Evolutionary conservation across 2,329 filamentous ascomycete species (phyloP).

Genomic region (Fusarium albidum): DNA sequence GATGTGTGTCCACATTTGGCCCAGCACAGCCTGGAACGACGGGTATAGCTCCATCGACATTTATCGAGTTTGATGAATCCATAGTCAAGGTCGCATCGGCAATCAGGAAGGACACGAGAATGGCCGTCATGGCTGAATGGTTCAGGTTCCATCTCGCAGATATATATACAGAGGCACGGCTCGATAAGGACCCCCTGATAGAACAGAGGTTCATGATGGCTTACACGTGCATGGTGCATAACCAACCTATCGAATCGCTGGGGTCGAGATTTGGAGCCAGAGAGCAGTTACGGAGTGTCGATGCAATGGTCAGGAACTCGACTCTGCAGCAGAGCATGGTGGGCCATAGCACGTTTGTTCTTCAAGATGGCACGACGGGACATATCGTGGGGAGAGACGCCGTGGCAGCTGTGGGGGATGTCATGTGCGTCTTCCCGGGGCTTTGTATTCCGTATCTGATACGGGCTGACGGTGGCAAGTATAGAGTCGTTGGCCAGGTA

Average conservation of each 20-base stretch:
- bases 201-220: conserved; percentile 10
- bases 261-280: not conserved
- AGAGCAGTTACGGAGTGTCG: not conserved
- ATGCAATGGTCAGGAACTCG: not conserved
- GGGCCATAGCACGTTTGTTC: conserved; percentile 4
- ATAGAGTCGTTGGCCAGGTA: no score
- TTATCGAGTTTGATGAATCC: conserved; percentile 1
- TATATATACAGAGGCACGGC: conserved; percentile 1
- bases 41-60: accelerated
- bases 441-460: not conserved
- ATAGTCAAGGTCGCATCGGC: not conserved
- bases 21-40: accelerated
- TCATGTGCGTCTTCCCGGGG: conserved; percentile 1
- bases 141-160: conserved; percentile 3
- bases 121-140: conserved; percentile 10
- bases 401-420: not conserved
- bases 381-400: not conserved
- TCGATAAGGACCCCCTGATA: no score
- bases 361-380: conserved; percentile 2
- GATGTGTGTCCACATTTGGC: conserved; percentile 2
- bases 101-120: not conserved
- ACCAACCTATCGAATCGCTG: not conserved
- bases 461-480: no score
- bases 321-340: not conserved
- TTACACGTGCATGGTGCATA: conserved; percentile 13